Conservation (phyloP, 371 early-diverging fungal species). For the Rhizopus sp. region DNA sequence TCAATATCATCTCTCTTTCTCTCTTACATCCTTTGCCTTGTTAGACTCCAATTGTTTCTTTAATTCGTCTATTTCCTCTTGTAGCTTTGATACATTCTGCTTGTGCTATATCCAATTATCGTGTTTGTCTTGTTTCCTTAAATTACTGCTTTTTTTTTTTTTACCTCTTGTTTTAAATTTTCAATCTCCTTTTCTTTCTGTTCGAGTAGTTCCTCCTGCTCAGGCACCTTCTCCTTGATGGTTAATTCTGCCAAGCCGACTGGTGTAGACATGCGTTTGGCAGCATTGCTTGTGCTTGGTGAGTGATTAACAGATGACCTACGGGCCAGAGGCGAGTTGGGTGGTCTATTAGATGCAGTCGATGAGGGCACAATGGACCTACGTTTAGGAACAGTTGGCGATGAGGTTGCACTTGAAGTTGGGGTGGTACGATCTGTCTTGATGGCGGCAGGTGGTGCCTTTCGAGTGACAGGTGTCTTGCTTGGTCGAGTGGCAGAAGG, state of each 20-base stretch:
- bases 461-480: not conserved
- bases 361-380: conserved; percentile 33
- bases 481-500: conserved; percentile 13
- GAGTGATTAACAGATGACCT: conserved; percentile 21
- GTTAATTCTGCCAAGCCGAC: conserved; percentile 25
- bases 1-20: conserved; percentile 4
- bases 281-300: conserved; percentile 11
- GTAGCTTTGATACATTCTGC: conserved; percentile 5
- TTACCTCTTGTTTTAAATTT: conserved; percentile 26
- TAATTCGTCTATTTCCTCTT: conserved; percentile 13
- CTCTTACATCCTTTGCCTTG: conserved; percentile 1
- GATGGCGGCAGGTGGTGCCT: conserved; percentile 21
- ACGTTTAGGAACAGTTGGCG: conserved; percentile 27
- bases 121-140: not conserved
- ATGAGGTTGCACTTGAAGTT: conserved; percentile 16
- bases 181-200: conserved; percentile 32
- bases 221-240: conserved; percentile 33
- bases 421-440: conserved; percentile 23
- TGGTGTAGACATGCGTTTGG: conserved; percentile 25
- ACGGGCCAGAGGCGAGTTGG: conserved; percentile 23
- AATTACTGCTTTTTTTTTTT: not conserved
- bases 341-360: conserved; percentile 15
- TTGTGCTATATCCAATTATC: conserved; percentile 8
- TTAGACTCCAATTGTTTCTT: conserved; percentile 6
- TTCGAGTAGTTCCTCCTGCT: conserved; percentile 20